Base-by-base conservation (phyloP, 2,329 filamentous ascomycete species). In the Penicillium sp. region DNA sequence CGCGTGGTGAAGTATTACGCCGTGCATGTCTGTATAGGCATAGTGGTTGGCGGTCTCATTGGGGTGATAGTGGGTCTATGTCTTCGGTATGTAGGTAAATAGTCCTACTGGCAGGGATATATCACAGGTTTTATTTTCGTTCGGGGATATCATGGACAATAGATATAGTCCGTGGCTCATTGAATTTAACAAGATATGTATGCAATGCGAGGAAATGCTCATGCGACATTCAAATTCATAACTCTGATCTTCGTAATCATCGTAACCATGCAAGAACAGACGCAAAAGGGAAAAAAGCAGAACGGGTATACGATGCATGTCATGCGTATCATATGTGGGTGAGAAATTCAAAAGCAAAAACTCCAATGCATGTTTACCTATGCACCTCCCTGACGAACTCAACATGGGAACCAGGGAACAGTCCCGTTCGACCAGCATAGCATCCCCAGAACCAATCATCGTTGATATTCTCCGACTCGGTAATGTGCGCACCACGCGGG, bases 381-480 rank as follows among this genome's bases (percentile, higher is more conserved):
- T 29, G 40, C 3, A 75, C 64, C 55, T 75, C 73, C 43, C 66
- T 67, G 9, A 84, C 61, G 29, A 86, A 69, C 63, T 78, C 79
- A 27, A 92, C 89, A 80, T 93, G 93, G 8, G 85, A 84, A 7
- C 87, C 87, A 5, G 93, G 93, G 70, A 97, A 95, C 63, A 97
- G 68, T 0, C 91, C 93, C 66, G 85, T 87, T 25, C 77, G 79
- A 0, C 91, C 92, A 77, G 91, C 92, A 79, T 96, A 97, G 29
- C 86, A 86, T 0, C 93, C 93, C 77, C 88, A 89, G 69, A 84
- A 92, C 93, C 93, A 97, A 72, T 96, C 92, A 19, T 88, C 90
- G 72, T 96, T 96, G 48, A 95, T 86, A 73, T 94, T 89, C 71
- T 93, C 89, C 38, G 89, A 86, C 77, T 97, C 93, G 7, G 83